Conservation (phyloP, 176 grass and related monocot species). For the Triticum monococcum region DNA sequence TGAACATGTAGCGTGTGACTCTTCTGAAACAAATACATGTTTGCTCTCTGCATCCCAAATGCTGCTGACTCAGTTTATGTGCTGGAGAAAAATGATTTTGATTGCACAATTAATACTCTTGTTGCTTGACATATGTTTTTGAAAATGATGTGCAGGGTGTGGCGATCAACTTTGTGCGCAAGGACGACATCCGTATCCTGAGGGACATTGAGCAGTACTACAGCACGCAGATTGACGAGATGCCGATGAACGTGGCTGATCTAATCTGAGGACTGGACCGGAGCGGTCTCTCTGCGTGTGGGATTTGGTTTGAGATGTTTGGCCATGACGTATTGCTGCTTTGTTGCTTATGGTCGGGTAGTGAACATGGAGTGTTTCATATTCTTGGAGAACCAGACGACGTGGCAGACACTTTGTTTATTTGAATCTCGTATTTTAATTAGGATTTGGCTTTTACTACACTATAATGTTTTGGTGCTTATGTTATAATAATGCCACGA, state of each 20-base stretch:
- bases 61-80: too few relatives aligned
- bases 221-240: slow-evolving; percentile 97
- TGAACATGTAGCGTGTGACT: neutral
- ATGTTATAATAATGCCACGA: too few relatives aligned
- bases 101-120: neutral
- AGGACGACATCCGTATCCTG: slow-evolving; percentile 95
- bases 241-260: slow-evolving; percentile 99
- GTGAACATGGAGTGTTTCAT: too few relatives aligned
- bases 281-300: too few relatives aligned
- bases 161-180: slow-evolving; percentile 92
- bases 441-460: too few relatives aligned
- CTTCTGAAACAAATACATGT: neutral
- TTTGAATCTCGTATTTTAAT: too few relatives aligned
- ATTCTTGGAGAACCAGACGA: too few relatives aligned
- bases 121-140: neutral
- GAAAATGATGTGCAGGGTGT: slow-evolving; percentile 61
- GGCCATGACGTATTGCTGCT: neutral
- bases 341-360: neutral
- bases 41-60: neutral
- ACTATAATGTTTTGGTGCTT: too few relatives aligned
- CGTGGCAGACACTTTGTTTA: too few relatives aligned
- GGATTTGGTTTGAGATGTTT: too few relatives aligned
- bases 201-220: slow-evolving; percentile 97
- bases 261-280: slow-evolving; percentile 55
- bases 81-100: too few relatives aligned